These are phyloP conservation scores for Botrytis hyacinthi DNA, from an alignment of 2,329 filamentous ascomycete species.

Conservation along the genomic window DNA sequence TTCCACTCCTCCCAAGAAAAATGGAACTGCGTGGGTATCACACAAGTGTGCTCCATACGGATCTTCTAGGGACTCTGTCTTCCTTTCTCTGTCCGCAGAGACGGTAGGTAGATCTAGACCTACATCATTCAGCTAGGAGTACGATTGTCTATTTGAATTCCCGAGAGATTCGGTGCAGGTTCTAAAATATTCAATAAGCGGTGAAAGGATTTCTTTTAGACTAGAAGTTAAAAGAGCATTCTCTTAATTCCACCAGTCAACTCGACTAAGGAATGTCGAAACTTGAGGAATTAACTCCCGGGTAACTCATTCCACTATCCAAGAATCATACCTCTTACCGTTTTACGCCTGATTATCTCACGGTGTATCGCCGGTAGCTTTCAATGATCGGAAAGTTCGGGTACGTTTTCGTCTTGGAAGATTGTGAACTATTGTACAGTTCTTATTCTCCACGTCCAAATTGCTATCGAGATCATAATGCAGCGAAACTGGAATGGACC, in stretches of 20 bases:
- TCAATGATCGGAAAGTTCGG: neutral
- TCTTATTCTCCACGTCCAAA: neutral
- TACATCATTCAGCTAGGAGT: neutral
- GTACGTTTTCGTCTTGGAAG: neutral
- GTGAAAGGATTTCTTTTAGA: too few relatives aligned
- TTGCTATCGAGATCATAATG: too few relatives aligned
- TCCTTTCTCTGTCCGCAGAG: neutral
- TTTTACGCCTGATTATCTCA: neutral
- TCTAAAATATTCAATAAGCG: neutral
- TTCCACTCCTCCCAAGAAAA: neutral
- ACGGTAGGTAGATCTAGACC: neutral
- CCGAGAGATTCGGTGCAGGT: neutral
- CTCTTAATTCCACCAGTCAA: neutral
- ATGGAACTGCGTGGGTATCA: neutral
- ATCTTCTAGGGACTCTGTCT: neutral
- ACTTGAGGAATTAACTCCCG: neutral
- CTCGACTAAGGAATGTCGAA: neutral
- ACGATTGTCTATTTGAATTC: neutral
- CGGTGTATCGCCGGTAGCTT: neutral
- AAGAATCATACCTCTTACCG: neutral
- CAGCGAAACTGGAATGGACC: neutral
- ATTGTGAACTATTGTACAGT: neutral
- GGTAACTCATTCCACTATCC: neutral
- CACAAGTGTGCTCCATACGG: neutral
- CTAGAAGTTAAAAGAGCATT: neutral